Base-by-base conservation (phyloP, 208 protist genomes). In the Trypanosoma boissoni region DNA sequence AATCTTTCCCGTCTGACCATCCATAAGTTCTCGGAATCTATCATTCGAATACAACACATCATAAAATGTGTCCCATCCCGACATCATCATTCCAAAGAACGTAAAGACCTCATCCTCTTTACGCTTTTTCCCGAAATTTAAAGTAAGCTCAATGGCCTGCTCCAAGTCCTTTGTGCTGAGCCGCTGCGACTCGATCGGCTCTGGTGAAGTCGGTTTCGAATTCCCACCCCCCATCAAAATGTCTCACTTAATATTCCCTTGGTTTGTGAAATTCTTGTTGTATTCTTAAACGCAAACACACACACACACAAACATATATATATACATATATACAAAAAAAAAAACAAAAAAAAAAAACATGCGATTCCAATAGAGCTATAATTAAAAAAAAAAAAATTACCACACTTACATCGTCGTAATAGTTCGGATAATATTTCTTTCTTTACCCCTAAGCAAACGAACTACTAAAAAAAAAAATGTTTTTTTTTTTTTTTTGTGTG, bases 91-190 rank as follows among this genome's bases (percentile, higher is more conserved):
- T 27, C 79, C 53, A 64, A 86, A 86, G 12, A 88, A 57, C 16
- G 41, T 20, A 39, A 73, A 71, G 14, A 53, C 50, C 29, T 64
- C 69, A 28, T 70, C 64, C 21, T 59, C 61, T 31, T 61, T 37
- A 44, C 67, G 68, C 1, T 51, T 21, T 43, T 74, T 62, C 31
- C 74, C 77, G 14, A 80, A 73, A 52, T 74, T 72, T 20, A 83
- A 42, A 34, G 63, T 57, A 28, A 74, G 26, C 45, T 81, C 68
- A 5, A 89, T 37, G 0, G 83, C 78, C 46, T 74, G 56, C 68
- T 78, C 76, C 43, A 86, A 46, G 60, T 89, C 83, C n/a, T 74
- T 55, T 2, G 78, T 80, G 68, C 79, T 75, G 14, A 86, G 55
- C 14, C 64, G 68, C 0, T 61, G 8, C 18, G 44, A 32, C 24